Percentiles rank a stretch among this genome's conserved stretches.
These are phyloP conservation scores for Claviceps sp. DNA, from an alignment of 2,329 filamentous ascomycete species.

Conservation along the genomic window DNA sequence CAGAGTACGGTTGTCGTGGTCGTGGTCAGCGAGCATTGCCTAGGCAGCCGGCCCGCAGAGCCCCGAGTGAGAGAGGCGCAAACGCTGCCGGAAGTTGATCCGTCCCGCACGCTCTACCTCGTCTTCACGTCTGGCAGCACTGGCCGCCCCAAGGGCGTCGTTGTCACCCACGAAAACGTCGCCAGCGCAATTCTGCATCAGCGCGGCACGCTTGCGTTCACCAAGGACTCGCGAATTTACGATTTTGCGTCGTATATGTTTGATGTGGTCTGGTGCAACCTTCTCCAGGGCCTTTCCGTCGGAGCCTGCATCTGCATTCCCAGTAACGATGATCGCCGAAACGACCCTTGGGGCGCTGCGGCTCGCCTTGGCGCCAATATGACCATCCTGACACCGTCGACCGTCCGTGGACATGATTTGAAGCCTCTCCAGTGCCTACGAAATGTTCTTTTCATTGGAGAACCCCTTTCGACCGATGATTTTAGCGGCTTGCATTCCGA, in stretches of 20 bases:
- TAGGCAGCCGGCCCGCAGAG: conserved; percentile 1
- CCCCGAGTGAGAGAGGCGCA: conserved; percentile 23
- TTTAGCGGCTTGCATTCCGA: neutral
- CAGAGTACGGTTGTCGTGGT: conserved; percentile 4
- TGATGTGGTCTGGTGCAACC: conserved; percentile 5
- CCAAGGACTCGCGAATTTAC: conserved; percentile 3
- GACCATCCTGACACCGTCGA: conserved; percentile 32
- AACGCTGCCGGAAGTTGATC: conserved; percentile 27
- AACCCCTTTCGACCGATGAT: conserved; percentile 19
- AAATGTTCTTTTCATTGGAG: conserved; percentile 27
- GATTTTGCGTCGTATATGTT: conserved; percentile 8
- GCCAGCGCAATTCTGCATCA: conserved; percentile 5
- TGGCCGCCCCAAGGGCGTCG: conserved; percentile 10
- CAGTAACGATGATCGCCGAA: conserved; percentile 35
- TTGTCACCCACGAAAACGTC: conserved; percentile 7
- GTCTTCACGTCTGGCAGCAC: conserved; percentile 12
- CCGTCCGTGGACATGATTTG: conserved; percentile 27
- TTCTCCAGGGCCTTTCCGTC: conserved; percentile 3
- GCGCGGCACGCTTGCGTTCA: conserved; percentile 1
- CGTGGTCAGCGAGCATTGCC: conserved; percentile 7
- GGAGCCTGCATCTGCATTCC: conserved; percentile 9
- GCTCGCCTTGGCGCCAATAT: conserved; percentile 26
- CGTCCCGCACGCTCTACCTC: conserved; percentile 3
- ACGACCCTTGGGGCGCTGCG: conserved; percentile 28
- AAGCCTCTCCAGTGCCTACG: conserved; percentile 26